These are phyloP conservation scores for Plectosphaerella cucumerina DNA, from an alignment of 2,329 filamentous ascomycete genomes.

Conservation along the genomic window DNA sequence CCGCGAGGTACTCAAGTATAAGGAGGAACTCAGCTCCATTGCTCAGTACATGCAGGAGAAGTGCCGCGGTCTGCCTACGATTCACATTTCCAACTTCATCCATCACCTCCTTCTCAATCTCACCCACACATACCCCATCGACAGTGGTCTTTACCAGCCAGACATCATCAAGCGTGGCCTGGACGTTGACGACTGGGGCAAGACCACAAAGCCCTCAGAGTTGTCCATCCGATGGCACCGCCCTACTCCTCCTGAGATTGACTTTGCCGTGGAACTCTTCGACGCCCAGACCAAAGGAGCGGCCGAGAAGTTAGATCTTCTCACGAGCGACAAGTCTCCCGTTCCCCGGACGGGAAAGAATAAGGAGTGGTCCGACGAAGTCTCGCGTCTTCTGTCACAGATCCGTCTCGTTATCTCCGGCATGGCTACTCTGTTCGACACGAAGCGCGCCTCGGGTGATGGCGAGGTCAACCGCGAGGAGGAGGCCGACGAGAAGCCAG, in stretches of 20 bases:
- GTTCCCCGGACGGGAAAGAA: slow-evolving; percentile 92
- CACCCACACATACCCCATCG: slow-evolving; percentile 89
- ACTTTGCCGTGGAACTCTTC: slow-evolving; percentile 87
- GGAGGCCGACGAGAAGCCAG: slow-evolving; percentile 47
- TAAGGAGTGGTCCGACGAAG: slow-evolving; percentile 98
- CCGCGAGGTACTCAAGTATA: slow-evolving; percentile 82
- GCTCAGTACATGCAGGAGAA: slow-evolving; percentile 95
- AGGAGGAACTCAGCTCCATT: slow-evolving; percentile 84
- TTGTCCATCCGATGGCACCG: slow-evolving; percentile 90
- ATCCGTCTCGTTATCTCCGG: slow-evolving; percentile 87
- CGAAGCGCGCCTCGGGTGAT: slow-evolving; percentile 51
- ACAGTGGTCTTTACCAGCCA: slow-evolving; percentile 85
- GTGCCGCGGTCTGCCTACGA: slow-evolving; percentile 88
- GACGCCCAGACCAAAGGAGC: slow-evolving; percentile 77
- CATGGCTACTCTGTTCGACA: slow-evolving; percentile 84
- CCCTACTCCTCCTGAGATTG: slow-evolving; percentile 72
- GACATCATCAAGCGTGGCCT: slow-evolving; percentile 66
- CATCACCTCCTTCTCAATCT: slow-evolving; percentile 93
- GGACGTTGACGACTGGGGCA: slow-evolving; percentile 79
- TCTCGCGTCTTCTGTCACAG: slow-evolving; percentile 83
- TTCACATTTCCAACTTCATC: slow-evolving; percentile 96
- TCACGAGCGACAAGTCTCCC: slow-evolving; percentile 77
- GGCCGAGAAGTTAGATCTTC: slow-evolving; percentile 65
- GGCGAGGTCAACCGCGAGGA: slow-evolving; percentile 36
- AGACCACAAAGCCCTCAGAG: slow-evolving; percentile 66